Conservation (phyloP, 1,284 basidiomycete genomes). For the Austroboletus olivaceoglutinosus region DNA sequence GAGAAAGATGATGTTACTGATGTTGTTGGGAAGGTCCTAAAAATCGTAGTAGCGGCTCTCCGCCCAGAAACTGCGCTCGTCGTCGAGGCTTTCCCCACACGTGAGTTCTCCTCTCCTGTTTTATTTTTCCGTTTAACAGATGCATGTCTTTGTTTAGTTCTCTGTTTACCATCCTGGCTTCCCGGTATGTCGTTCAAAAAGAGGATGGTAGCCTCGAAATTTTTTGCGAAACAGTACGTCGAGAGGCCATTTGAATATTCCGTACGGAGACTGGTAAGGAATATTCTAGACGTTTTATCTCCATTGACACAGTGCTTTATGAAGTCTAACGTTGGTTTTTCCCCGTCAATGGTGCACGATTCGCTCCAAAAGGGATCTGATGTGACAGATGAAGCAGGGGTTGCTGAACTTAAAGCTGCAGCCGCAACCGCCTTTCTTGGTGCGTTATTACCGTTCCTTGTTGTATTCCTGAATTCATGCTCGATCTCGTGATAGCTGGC, state of each 20-base stretch:
- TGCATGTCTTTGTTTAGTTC: constrained; percentile 2
- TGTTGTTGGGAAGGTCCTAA: background rate
- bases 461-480: background rate
- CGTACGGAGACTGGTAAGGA: constrained; percentile 3
- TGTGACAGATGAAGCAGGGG: no score
- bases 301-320: background rate
- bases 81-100: background rate
- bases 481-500: background rate
- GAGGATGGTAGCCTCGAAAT: background rate
- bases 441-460: background rate
- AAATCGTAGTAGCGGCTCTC: background rate
- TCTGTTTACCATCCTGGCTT: constrained; percentile 11
- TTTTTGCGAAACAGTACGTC: background rate
- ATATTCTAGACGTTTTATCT: no score
- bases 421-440: background rate
- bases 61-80: background rate
- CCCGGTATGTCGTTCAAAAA: constrained; percentile 15
- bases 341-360: background rate
- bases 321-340: background rate
- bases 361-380: background rate
- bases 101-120: background rate
- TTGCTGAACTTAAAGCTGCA: background rate
- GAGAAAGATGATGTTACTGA: background rate
- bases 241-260: constrained; percentile 10
- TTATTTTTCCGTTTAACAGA: no score